Conservation (phyloP, 139 green algal genomes). For the Coelastrella sp. region DNA sequence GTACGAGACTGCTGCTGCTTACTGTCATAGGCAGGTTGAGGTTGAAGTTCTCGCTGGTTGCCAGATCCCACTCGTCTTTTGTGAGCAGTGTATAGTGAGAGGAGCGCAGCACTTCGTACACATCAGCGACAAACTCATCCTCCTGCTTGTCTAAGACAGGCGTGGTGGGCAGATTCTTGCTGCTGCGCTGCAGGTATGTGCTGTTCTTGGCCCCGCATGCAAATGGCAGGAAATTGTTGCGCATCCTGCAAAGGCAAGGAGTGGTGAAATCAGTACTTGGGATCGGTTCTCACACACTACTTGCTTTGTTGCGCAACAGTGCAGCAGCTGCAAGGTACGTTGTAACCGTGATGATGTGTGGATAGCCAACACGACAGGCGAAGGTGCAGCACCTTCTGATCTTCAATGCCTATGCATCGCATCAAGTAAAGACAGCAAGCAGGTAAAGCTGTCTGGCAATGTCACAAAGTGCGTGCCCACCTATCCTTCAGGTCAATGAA, state of each 20-base stretch:
- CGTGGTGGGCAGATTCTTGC: constrained; percentile 40
- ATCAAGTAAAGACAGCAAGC: background rate
- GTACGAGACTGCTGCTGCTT: background rate
- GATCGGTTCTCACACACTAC: too few relatives aligned
- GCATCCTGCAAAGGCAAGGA: constrained; percentile 34
- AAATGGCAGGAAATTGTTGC: constrained; percentile 56
- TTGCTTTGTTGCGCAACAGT: too few relatives aligned
- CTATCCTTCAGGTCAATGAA: constrained; percentile 49
- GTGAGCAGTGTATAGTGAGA: constrained; percentile 73
- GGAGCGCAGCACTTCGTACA: constrained; percentile 66
- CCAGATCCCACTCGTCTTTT: constrained; percentile 70
- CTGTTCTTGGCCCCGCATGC: constrained; percentile 40
- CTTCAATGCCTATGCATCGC: background rate
- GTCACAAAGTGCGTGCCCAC: background rate
- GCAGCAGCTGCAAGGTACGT: too few relatives aligned
- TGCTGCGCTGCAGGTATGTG: constrained; percentile 44
- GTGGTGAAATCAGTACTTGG: background rate
- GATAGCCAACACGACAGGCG: background rate
- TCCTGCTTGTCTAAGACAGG: constrained; percentile 63
- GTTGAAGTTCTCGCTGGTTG: constrained; percentile 73
- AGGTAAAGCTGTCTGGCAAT: background rate
- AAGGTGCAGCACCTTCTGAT: background rate
- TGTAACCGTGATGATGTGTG: background rate
- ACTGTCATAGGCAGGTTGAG: constrained; percentile 49
- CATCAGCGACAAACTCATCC: constrained; percentile 65